phyloP scores from a whole-genome alignment of 2,329 filamentous ascomycete species.

The Apiospora kogelbergensis region DNA sequence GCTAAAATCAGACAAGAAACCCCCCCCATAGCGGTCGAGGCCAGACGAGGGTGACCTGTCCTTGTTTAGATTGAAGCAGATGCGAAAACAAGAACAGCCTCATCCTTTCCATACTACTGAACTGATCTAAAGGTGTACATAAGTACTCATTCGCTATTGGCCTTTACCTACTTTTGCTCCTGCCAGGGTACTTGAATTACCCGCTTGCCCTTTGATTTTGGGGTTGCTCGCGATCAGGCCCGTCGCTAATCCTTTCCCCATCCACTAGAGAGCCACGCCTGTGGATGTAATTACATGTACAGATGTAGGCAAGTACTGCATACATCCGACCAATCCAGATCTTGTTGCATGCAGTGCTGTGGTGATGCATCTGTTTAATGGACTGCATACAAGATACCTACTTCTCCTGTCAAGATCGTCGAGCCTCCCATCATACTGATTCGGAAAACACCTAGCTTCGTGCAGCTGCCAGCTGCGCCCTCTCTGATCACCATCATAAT shows the following conservation, averaged over 20 bases:
- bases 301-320: not conserved
- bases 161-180: not conserved
- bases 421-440: not conserved
- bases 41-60: not conserved
- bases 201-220: not conserved
- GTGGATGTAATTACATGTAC: not conserved
- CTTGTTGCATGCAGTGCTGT: too few species aligned
- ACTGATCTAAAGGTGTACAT: too few species aligned
- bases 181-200: not conserved
- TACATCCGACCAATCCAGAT: too few species aligned
- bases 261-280: not conserved
- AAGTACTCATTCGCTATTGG: too few species aligned
- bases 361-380: too few species aligned
- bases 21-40: not conserved
- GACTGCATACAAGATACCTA: not conserved
- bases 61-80: not conserved
- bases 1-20: too few species aligned
- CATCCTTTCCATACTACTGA: not conserved
- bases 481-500: not conserved
- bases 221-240: conserved; percentile 5
- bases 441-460: not conserved
- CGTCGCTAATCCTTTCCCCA: conserved; percentile 1
- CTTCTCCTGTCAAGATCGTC: not conserved
- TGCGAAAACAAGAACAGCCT: conserved; percentile 7
- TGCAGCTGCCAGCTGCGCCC: not conserved